Conservation (phyloP, 2,329 filamentous ascomycete species). For the Davidsoniella eucalypti region DNA sequence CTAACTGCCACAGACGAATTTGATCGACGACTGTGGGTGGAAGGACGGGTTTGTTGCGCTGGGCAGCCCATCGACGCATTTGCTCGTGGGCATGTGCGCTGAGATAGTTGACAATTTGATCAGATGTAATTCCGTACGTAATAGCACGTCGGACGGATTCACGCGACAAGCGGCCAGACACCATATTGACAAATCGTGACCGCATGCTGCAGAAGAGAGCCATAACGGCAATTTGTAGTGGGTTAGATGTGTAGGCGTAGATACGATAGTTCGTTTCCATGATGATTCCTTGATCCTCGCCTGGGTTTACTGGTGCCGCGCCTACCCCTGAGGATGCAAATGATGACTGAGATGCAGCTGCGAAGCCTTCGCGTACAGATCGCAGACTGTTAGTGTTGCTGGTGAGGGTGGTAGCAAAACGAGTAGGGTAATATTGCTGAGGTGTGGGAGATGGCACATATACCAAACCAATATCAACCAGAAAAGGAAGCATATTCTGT, state of each 20-base stretch:
- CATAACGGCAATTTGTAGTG: slow-evolving; percentile 86
- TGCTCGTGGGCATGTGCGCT: slow-evolving; percentile 87
- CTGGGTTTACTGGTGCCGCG: slow-evolving; percentile 31
- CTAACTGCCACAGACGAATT: slow-evolving; percentile 92
- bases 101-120: slow-evolving; percentile 90
- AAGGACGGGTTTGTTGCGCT: slow-evolving; percentile 51
- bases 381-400: slow-evolving; percentile 59
- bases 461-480: slow-evolving; percentile 84
- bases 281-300: slow-evolving; percentile 59
- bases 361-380: slow-evolving; percentile 50
- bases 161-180: slow-evolving; percentile 80
- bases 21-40: slow-evolving; percentile 95
- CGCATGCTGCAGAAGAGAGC: slow-evolving; percentile 76
- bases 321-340: slow-evolving; percentile 24
- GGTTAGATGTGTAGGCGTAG: slow-evolving; percentile 91
- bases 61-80: slow-evolving; percentile 53
- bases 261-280: slow-evolving; percentile 96
- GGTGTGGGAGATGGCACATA: slow-evolving; percentile 47
- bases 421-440: slow-evolving; percentile 69
- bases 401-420: slow-evolving; percentile 86
- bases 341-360: slow-evolving; percentile 36
- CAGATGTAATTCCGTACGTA: slow-evolving; percentile 75
- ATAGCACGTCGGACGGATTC: slow-evolving; percentile 79
- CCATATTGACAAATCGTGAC: slow-evolving; percentile 86
- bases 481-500: slow-evolving; percentile 72